Conservation (phyloP, 768 basidiomycete species). For the Lentinula aciculospora region DNA sequence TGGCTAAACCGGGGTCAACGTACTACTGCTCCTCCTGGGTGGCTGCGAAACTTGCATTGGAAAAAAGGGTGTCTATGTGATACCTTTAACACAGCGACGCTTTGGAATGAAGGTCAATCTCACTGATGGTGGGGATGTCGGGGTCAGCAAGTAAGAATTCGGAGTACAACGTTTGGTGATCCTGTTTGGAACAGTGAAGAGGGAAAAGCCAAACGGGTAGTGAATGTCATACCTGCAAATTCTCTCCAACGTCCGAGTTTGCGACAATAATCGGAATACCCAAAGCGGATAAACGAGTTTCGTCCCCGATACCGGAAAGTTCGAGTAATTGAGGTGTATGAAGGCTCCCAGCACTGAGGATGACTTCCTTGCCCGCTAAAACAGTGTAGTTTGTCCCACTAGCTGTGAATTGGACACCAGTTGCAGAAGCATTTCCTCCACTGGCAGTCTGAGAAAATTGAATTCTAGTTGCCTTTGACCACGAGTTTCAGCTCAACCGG, state of each 20-base stretch:
- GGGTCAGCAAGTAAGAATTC: neutral
- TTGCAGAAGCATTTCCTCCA: conserved; percentile 22
- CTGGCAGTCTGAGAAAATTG: neutral
- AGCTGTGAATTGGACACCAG: conserved; percentile 32
- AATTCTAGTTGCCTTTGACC: conserved; percentile 12
- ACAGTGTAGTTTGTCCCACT: conserved; percentile 22
- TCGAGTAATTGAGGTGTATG: conserved; percentile 44
- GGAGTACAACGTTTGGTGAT: neutral
- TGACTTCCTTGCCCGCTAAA: conserved; percentile 38
- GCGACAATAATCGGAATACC: conserved; percentile 25
- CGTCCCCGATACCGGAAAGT: conserved; percentile 45
- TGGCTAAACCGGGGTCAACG: neutral
- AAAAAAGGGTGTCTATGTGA: neutral
- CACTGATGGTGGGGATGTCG: neutral
- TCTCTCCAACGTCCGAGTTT: conserved; percentile 39
- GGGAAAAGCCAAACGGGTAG: neutral
- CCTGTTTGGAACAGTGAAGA: neutral
- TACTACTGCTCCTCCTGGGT: neutral
- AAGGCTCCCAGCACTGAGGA: conserved; percentile 27
- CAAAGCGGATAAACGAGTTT: conserved; percentile 25
- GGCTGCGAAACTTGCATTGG: neutral
- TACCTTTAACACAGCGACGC: neutral
- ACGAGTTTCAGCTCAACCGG: neutral
- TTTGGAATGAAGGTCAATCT: neutral
- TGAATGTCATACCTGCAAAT: conserved; percentile 28